These are phyloP conservation scores for Chaetomiaceae sp. DNA, from an alignment of 2,329 filamentous ascomycete genomes.

Conservation along the genomic window DNA sequence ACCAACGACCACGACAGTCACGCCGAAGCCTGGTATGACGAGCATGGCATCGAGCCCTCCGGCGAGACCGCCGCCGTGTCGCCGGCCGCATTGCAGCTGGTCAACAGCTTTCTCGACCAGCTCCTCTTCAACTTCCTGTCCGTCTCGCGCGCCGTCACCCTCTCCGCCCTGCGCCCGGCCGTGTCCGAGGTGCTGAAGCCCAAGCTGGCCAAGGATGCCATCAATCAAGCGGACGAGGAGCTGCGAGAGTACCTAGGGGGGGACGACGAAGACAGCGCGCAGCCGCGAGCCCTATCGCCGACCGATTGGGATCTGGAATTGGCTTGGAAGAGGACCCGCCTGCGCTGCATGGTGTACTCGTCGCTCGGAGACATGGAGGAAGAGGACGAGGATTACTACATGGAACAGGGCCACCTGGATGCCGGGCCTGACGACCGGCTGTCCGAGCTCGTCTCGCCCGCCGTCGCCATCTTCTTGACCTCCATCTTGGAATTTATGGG, in stretches of 20 bases:
- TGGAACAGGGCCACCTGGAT: slow-evolving; percentile 72
- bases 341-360: slow-evolving; percentile 98
- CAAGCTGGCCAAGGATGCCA: slow-evolving; percentile 69
- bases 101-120: slow-evolving; percentile 93
- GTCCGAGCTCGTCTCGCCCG: slow-evolving; percentile 74
- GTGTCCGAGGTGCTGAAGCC: slow-evolving; percentile 84
- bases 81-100: slow-evolving; percentile 64
- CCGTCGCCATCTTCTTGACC: slow-evolving; percentile 92
- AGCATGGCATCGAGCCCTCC: slow-evolving; percentile 61
- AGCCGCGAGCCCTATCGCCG: slow-evolving; percentile 50
- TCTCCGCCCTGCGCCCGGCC: slow-evolving; percentile 72
- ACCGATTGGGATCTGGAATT: slow-evolving; percentile 84
- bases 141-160: slow-evolving; percentile 69
- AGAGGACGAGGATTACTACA: slow-evolving; percentile 88
- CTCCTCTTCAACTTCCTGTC: slow-evolving; percentile 87
- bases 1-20: slow-evolving; percentile 80
- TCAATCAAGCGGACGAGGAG: slow-evolving; percentile 38
- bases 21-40: slow-evolving; percentile 64
- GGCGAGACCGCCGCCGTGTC: slow-evolving; percentile 70
- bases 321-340: slow-evolving; percentile 86
- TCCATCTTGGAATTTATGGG: slow-evolving; percentile 92
- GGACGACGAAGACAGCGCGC: slow-evolving; percentile 64
- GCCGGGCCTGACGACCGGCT: slow-evolving; percentile 52
- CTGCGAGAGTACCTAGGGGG: slow-evolving; percentile 81
- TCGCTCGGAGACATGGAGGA: slow-evolving; percentile 96